A percentile compares a stretch with the other conserved stretches of the same genome.
These are phyloP conservation scores for Apiotrichum montevideense DNA, from an alignment of 1,284 basidiomycete genomes.

Conservation along the genomic window DNA sequence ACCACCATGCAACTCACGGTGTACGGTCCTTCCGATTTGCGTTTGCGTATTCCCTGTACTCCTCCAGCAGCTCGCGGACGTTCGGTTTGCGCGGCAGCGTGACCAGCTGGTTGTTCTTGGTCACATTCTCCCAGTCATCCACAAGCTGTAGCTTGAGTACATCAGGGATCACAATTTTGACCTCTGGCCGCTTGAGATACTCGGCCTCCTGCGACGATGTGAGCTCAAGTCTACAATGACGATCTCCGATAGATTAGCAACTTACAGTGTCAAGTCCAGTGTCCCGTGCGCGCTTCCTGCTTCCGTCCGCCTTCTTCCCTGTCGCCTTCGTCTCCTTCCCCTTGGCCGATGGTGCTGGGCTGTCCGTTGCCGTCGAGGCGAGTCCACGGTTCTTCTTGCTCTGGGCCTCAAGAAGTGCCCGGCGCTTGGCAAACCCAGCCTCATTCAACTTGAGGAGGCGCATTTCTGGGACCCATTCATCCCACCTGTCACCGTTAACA, in stretches of 20 bases:
- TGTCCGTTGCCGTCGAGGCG: conserved; percentile 4
- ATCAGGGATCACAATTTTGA: conserved; percentile 87
- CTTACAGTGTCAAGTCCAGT: conserved; percentile 39
- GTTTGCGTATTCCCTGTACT: conserved; percentile 66
- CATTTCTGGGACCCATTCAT: conserved; percentile 87
- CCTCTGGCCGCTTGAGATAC: conserved; percentile 68
- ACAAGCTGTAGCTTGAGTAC: conserved; percentile 81
- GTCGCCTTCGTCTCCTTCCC: conserved; percentile 36
- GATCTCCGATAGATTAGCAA: not conserved
- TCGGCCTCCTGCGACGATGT: conserved; percentile 48
- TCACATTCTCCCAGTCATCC: conserved; percentile 97
- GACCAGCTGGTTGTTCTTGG: conserved; percentile 90
- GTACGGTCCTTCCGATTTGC: conserved; percentile 50
- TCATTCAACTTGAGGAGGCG: conserved; percentile 86
- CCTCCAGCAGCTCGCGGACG: conserved; percentile 69
- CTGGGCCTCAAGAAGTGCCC: conserved; percentile 48
- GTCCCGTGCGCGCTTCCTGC: conserved; percentile 49
- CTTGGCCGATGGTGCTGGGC: conserved; percentile 19
- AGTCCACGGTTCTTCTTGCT: conserved; percentile 37
- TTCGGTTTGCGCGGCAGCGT: conserved; percentile 75
- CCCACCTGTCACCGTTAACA: conserved; percentile 63
- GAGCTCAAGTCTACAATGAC: not conserved
- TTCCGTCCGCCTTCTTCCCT: conserved; percentile 47
- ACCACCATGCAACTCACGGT: conserved; percentile 31
- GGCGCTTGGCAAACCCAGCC: conserved; percentile 70